These are phyloP conservation scores for Penicillium sp. DNA, from an alignment of 2,329 filamentous ascomycete species.

Conservation along the genomic window DNA sequence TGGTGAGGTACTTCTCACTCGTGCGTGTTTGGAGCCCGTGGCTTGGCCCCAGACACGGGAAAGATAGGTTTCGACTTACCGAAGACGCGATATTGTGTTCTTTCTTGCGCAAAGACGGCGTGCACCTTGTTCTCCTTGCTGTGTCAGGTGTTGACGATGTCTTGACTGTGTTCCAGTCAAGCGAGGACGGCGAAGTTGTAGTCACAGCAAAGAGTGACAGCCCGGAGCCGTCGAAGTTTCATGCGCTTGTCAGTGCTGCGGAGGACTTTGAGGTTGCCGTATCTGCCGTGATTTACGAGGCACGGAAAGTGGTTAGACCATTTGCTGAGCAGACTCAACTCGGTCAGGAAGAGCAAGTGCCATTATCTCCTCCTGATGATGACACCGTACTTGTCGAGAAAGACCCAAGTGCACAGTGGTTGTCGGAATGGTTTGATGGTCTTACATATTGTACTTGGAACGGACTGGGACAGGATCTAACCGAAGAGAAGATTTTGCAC, in stretches of 20 bases:
- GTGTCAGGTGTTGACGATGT: constrained; percentile 73
- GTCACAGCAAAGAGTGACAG: constrained; percentile 73
- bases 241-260: constrained; percentile 69
- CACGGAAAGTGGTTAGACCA: constrained; percentile 61
- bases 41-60: constrained; percentile 85
- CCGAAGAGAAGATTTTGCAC: constrained; percentile 72
- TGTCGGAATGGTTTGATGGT: constrained; percentile 87
- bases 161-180: constrained; percentile 66
- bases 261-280: constrained; percentile 72
- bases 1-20: constrained; percentile 75
- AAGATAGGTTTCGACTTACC: constrained; percentile 63
- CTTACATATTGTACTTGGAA: constrained; percentile 98
- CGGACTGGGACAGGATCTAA: constrained; percentile 77
- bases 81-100: constrained; percentile 77
- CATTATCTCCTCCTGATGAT: constrained; percentile 37
- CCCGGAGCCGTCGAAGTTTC: constrained; percentile 53
- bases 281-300: constrained; percentile 81
- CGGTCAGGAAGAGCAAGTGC: constrained; percentile 19
- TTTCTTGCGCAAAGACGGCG: constrained; percentile 70
- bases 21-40: constrained; percentile 79
- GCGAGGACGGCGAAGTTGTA: constrained; percentile 63
- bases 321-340: constrained; percentile 20
- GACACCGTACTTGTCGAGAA: constrained; percentile 47
- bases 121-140: constrained; percentile 74
- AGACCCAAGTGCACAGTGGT: constrained; percentile 57